These are phyloP conservation scores for Prunus fruticosa DNA, from an alignment of 306 rosid genomes.

Conservation along the genomic window DNA sequence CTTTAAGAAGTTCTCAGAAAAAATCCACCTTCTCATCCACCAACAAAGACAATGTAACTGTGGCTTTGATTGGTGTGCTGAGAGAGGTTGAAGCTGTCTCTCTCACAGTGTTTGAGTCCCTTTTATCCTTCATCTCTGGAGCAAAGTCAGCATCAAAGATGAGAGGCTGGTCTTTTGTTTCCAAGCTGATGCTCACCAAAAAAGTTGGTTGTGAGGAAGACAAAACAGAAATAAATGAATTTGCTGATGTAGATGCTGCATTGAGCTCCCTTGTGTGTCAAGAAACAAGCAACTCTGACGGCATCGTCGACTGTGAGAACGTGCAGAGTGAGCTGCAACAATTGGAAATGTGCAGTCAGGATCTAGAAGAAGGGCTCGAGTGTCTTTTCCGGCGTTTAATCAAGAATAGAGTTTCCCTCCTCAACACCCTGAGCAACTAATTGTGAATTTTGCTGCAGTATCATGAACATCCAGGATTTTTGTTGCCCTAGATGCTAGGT, in stretches of 20 bases:
- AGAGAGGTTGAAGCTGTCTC: slow-evolving; percentile 36
- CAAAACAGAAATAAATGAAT: slow-evolving; percentile 29
- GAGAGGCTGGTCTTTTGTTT: slow-evolving; percentile 40
- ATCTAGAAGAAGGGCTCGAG: slow-evolving; percentile 39
- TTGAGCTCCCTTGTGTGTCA: slow-evolving; percentile 15
- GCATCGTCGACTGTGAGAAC: slow-evolving; percentile 10
- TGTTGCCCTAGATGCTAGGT: slow-evolving; percentile 14
- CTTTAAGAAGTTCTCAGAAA: slow-evolving; percentile 17
- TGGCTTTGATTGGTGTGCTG: slow-evolving; percentile 25
- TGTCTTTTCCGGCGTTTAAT: slow-evolving; percentile 40
- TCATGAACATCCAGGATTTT: slow-evolving; percentile 19
- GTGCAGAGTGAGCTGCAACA: slow-evolving; percentile 28
- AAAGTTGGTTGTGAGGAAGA: slow-evolving; percentile 27
- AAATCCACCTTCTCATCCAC: slow-evolving; percentile 13
- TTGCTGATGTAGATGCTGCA: slow-evolving; percentile 34
- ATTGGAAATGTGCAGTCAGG: slow-evolving; percentile 39
- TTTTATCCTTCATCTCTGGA: slow-evolving; percentile 36
- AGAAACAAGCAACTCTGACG: slow-evolving; percentile 27
- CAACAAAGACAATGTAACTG: slow-evolving; percentile 17
- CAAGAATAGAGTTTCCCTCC: slow-evolving; percentile 45
- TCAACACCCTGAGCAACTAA: slow-evolving; percentile 44
- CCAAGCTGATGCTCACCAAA: slow-evolving; percentile 35
- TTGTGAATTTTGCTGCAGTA: background rate
- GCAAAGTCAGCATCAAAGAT: slow-evolving; percentile 25
- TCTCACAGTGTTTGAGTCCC: slow-evolving; percentile 39